Evolutionary conservation across 352 stramenopile species (phyloP).

Genomic region (Phytophthora vignae): DNA sequence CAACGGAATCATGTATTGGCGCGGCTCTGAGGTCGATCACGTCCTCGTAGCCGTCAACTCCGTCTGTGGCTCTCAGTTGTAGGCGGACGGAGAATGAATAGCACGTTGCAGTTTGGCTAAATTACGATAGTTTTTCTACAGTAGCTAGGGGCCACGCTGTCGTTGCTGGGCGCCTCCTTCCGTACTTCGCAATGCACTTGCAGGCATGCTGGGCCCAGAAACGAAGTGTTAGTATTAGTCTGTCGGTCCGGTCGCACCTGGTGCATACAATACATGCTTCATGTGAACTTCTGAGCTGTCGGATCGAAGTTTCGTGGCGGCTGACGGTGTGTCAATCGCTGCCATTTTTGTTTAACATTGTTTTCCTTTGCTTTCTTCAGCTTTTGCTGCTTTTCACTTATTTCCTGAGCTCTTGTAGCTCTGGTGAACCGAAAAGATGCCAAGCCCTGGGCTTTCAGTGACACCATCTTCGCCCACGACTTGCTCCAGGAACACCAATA

Average conservation of each 20-base stretch:
- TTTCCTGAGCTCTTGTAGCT: slow-evolving; percentile 2
- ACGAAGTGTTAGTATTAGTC: slow-evolving; percentile 33
- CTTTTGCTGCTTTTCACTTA: slow-evolving; percentile 17
- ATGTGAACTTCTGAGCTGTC: slow-evolving; percentile 3
- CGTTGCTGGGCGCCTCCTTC: slow-evolving; percentile 19
- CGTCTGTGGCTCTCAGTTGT: slow-evolving; percentile 26
- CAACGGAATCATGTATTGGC: slow-evolving; percentile 21
- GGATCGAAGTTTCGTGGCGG: background rate
- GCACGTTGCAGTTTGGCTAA: slow-evolving; percentile 36
- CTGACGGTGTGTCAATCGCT: slow-evolving; percentile 19
- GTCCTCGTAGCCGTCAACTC: slow-evolving; percentile 13
- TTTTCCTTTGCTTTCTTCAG: slow-evolving; percentile 25
- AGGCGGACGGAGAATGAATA: slow-evolving; percentile 37
- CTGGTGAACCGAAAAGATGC: background rate
- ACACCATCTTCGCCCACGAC: slow-evolving; percentile 5
- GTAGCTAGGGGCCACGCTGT: slow-evolving; percentile 7
- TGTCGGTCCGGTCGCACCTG: slow-evolving; percentile 15
- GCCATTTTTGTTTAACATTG: slow-evolving; percentile 44
- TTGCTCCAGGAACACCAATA: slow-evolving; percentile 30
- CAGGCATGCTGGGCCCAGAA: slow-evolving; percentile 22
- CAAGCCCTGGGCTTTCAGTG: background rate
- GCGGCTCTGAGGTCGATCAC: slow-evolving; percentile 25
- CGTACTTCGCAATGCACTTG: slow-evolving; percentile 14
- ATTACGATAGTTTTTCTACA: slow-evolving; percentile 28
- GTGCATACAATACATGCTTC: slow-evolving; percentile 33